These are phyloP conservation scores for Inosperma sp. DNA, from an alignment of 768 basidiomycete genomes.

Conservation along the genomic window DNA sequence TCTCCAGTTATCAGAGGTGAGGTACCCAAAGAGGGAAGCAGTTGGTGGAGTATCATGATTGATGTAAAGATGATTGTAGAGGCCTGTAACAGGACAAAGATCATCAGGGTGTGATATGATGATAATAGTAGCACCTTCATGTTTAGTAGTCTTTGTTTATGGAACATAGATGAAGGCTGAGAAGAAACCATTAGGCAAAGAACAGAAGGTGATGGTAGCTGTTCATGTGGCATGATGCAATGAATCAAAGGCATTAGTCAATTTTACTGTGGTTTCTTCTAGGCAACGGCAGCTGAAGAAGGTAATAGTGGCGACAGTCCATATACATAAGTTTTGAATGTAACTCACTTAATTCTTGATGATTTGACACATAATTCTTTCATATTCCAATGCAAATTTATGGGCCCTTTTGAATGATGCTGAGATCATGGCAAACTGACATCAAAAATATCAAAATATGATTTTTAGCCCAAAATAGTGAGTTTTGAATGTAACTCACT, in stretches of 20 bases:
- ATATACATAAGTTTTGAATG: no score
- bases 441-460: no score
- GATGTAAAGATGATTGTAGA: conserved; percentile 18
- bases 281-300: conserved; percentile 5
- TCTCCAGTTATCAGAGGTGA: conserved; percentile 13
- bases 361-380: no score
- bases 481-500: no score
- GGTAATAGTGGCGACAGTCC: background rate
- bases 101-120: conserved; percentile 14
- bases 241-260: background rate
- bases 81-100: conserved; percentile 17
- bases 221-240: background rate
- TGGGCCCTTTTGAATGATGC: no score
- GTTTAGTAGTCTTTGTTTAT: conserved; percentile 12
- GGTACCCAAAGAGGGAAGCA: conserved; percentile 15
- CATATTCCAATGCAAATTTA: no score
- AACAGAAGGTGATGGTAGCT: background rate
- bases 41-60: conserved; percentile 18
- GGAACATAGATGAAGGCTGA: conserved; percentile 5
- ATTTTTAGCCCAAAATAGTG: no score
- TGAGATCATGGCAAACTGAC: no score
- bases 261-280: conserved; percentile 1
- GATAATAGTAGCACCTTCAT: conserved; percentile 12
- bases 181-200: background rate
- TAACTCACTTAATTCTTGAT: no score